These are phyloP conservation scores for Magnolia sinica DNA, from an alignment of 164 flowering plant species.

Conservation along the genomic window DNA sequence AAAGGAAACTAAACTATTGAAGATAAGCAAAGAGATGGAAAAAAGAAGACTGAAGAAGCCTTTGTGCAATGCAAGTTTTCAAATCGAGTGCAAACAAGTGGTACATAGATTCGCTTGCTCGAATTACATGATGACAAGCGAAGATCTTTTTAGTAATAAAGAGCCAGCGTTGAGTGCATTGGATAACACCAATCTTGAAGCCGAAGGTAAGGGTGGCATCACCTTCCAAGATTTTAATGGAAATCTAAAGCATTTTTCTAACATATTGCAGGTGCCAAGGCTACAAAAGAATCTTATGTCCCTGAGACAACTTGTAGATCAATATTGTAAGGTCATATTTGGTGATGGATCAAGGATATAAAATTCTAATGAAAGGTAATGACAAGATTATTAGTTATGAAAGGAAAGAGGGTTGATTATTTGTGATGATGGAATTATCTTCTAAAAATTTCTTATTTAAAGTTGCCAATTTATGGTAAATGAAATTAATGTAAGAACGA, in stretches of 20 bases:
- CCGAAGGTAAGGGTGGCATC: background rate
- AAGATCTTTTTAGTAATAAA: background rate
- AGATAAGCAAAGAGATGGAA: background rate
- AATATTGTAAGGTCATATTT: background rate
- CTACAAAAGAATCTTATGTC: background rate
- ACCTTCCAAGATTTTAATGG: background rate
- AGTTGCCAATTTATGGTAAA: background rate
- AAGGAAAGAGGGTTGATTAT: background rate
- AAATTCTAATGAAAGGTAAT: background rate
- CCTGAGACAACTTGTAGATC: constrained; percentile 6
- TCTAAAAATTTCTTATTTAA: background rate
- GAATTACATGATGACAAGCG: background rate
- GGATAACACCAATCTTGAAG: background rate
- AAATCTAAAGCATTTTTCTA: background rate
- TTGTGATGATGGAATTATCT: background rate
- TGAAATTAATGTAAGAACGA: background rate
- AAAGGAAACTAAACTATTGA: background rate
- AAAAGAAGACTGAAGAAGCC: background rate
- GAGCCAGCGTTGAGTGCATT: background rate
- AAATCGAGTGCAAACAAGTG: background rate
- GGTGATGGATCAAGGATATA: background rate
- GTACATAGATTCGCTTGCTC: background rate
- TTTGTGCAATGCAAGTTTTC: background rate
- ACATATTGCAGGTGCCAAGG: background rate
- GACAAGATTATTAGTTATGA: background rate